Evolutionary conservation across 352 stramenopile genomes (phyloP), one percentile per base, ranked within the genome.

Genomic region (Phytophthora idaei): DNA sequence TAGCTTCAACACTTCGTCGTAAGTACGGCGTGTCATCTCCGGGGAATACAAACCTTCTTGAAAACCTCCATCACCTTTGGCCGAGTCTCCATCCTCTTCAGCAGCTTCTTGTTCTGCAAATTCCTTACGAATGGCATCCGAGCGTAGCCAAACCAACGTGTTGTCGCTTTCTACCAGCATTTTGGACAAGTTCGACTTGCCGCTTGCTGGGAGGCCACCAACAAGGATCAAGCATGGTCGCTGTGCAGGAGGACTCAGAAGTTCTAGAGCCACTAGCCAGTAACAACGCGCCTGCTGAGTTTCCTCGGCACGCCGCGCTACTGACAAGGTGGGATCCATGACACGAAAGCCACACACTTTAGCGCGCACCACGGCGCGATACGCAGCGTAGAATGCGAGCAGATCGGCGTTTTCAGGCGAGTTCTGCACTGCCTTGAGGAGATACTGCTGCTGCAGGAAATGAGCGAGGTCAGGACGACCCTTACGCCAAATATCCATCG

Each of bases 311-410:
- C 81, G 76, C 5, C 81, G 64, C 1, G 29, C 61, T n/a, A 66
- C 67, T 8, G 76, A 67, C 5, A 92, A 57, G 1, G 57, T 82
- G n/a, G 78, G 50, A 50, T 90, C 81, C 41, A 86, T 58, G 9
- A 87, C 84, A 41, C 83, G 77, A 56, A 92, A 90, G 8, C 84
- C 84, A 28, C 68, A 77, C 34, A 92, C 76, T 64, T 92, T 92
- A 32, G 84, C 84, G 0, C 84, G 81, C 28, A 92, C 84, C 27
- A 92, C 81, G 0, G 81, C 79, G 12, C 81, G 84, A 55, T 90
- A 92, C 4, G 84, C 84, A 3, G 73, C 70, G 66, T 92, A 92
- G 52, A 90, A 90, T 2, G 44, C 46, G 34, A 89, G 79, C 2
- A 92, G 69, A 59, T 75, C 48, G 0, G 53, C 56, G 67, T 89